Base-by-base conservation (phyloP, 1,284 basidiomycete genomes). In the Boletus sp. region DNA sequence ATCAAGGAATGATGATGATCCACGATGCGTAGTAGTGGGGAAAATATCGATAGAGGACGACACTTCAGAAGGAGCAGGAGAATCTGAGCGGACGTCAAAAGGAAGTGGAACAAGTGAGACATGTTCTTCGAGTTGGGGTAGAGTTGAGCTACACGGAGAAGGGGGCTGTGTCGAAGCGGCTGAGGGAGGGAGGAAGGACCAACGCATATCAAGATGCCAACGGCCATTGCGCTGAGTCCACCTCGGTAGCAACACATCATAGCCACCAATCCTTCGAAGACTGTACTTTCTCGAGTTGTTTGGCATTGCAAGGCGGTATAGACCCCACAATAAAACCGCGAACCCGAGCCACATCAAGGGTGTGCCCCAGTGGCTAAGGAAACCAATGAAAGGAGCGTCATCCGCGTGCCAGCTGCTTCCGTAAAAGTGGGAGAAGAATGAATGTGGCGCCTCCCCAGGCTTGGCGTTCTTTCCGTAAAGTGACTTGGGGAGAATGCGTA, bases 401-500 rank as follows among this genome's bases (percentile, higher is more conserved):
- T 94, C 92, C 7, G 90, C 83, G 61, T 94, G 91, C 95, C 95
- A 99, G 59, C 90, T 94, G 59, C 91, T 94, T 25, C 94, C 95
- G 62, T 99, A 98, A 71, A 86, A 94, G 69, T 99, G 95, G 16
- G 83, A 79, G 71, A 95, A 97, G 79, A 95, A 98, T 19, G 93
- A 84, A 64, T 95, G 82, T 2, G 92, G 92, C 0, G 90, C 91
- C 61, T 94, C 85, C 37, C 73, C 80, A 29, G 82, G 76, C 54
- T 86, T 83, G 10, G 91, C 91, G 66, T 99, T 99, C 74, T 99
- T 99, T 54, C 95, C 95, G 60, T 99, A 99, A 8, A 98, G 78
- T 5, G 86, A 79, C 69, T 94, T 96, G 20, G 96, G 94, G 4
- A 99, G 73, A 50, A 99, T 84, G 50, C 96, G 88, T 12, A 97